Evolutionary conservation across 345 rosid species (phyloP), one percentile per base, ranked within the genome.

Genomic region (Mercurialis annua): DNA sequence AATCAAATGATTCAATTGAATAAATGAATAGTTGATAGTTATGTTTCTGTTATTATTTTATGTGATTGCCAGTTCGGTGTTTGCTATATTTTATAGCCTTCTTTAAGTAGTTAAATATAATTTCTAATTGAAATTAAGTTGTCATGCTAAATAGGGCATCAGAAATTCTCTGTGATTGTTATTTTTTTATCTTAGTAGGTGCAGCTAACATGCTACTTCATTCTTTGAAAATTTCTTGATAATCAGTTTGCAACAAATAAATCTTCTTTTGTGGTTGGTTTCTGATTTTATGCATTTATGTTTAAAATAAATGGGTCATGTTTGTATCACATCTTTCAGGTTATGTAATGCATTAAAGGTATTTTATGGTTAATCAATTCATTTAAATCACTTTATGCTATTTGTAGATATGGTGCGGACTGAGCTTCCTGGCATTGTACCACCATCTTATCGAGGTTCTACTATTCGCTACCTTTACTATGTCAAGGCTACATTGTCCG

Each of bases 391-490:
- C 47, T 71, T 56, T 21, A 59, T 40, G 40, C 46, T 65, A 60
- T 80, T 12, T 78, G 64, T 87, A 94, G 99, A 86, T 73, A 73
- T 85, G 62, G 85, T 91, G 61, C 84, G 96, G 57, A 79, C 85
- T 75, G 75, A 64, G 73, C 82, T 94, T 71, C 96, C 99, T 30
- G 73, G 70, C 61, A 65, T 85, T 60, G 72, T 94, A 81, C 99
- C 96, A 20, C 99, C 99, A 57, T 87, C 96, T 38, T 94, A 85
- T 71, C 85, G 75, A 71, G 99, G 99, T 70, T 75, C 92, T 58
- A 85, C 97, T 42, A 73, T 91, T 79, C 95, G 99, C 65, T 94
- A 91, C 73, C 61, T 87, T 49, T 94, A 91, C 84, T 94, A 85
- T 68, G 78, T 94, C 34, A 86, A 79, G 82, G 68, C 83, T 82